phyloP scores from a whole-genome alignment of 2,329 filamentous ascomycete species.

The Colletotrichum brevisporum region DNA sequence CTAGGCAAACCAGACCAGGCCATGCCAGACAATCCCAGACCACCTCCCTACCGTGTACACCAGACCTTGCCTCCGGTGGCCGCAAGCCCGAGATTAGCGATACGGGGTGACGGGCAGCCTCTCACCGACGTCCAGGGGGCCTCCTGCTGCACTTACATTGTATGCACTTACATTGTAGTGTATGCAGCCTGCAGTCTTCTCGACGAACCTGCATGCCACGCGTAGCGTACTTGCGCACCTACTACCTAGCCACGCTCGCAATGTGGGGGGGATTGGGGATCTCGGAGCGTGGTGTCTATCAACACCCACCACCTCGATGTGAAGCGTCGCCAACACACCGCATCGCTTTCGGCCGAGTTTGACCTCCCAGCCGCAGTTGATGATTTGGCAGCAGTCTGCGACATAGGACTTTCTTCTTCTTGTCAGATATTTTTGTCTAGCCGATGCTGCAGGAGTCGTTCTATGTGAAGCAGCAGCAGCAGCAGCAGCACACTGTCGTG shows the following conservation, averaged over 20 bases:
- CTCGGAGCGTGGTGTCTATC: background rate
- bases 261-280: background rate
- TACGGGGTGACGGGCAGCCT: background rate
- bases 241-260: background rate
- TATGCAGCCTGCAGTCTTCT: no score
- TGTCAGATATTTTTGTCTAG: background rate
- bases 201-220: no score
- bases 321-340: background rate
- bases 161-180: no score
- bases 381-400: constrained; percentile 1
- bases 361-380: background rate
- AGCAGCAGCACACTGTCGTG: background rate
- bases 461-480: background rate
- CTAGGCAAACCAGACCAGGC: background rate
- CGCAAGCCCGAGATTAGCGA: constrained; percentile 1
- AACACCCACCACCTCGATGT: no score
- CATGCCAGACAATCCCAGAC: background rate
- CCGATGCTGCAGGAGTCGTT: background rate
- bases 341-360: background rate
- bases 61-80: no score
- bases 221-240: background rate
- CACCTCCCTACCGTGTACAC: background rate
- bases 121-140: no score
- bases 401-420: constrained; percentile 15
- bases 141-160: no score